Conservation (phyloP, 257 asterid genomes). For the Solanum chiquidenum region DNA sequence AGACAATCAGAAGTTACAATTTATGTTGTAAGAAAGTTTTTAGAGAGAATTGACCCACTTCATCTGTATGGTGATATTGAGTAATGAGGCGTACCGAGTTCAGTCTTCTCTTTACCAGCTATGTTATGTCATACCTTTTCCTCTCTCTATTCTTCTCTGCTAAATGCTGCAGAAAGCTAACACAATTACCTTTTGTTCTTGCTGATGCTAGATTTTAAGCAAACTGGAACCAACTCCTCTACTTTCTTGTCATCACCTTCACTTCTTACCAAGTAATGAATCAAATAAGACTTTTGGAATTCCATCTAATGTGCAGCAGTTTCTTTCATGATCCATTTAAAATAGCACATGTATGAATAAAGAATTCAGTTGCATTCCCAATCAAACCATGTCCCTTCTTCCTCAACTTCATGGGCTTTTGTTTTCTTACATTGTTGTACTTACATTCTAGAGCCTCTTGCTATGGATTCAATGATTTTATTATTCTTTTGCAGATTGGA, state of each 20-base stretch:
- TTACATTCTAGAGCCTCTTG: slow-evolving; percentile 2
- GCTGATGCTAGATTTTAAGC: neutral
- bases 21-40: neutral
- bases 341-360: neutral
- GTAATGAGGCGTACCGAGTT: neutral
- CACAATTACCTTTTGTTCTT: neutral
- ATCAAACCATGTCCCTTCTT: neutral
- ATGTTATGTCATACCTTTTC: neutral
- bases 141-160: neutral
- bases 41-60: neutral
- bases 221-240: neutral
- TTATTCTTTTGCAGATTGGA: slow-evolving; percentile 51
- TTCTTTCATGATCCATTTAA: neutral
- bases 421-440: neutral
- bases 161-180: neutral
- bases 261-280: neutral
- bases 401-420: neutral
- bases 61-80: neutral
- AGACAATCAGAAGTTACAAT: neutral
- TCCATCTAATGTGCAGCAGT: neutral
- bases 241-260: neutral
- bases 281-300: neutral
- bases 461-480: neutral
- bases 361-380: neutral
- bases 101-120: neutral